Conservation (phyloP, 2,329 filamentous ascomycete genomes). For the Fusarium globosum region DNA sequence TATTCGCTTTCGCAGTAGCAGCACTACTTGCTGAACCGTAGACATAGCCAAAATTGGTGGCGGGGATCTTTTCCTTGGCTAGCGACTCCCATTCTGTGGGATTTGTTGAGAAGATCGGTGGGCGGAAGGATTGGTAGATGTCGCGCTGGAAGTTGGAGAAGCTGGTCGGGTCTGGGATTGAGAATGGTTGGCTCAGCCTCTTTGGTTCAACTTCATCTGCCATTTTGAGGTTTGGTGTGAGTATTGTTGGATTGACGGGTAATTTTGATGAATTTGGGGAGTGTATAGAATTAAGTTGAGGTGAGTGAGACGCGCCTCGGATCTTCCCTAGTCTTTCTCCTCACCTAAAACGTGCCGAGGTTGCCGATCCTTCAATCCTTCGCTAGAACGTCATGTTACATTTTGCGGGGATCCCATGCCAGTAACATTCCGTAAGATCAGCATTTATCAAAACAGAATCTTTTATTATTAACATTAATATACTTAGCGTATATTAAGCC, state of each 20-base stretch:
- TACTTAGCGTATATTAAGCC: too few species aligned
- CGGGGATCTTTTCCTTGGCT: constrained; percentile 31
- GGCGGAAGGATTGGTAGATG: constrained; percentile 40
- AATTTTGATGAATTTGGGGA: rapidly evolving
- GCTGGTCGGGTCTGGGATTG: constrained; percentile 30
- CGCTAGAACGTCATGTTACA: neutral
- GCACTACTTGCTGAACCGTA: constrained; percentile 71
- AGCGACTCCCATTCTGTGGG: constrained; percentile 37
- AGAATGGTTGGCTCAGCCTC: constrained; percentile 9
- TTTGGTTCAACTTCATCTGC: constrained; percentile 9
- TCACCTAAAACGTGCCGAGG: constrained; percentile 11
- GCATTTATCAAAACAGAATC: too few species aligned
- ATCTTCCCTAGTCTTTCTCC: neutral
- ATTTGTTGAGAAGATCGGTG: constrained; percentile 37
- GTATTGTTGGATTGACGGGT: rapidly evolving
- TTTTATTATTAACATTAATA: too few species aligned
- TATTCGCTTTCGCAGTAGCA: constrained; percentile 70
- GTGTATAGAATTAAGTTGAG: neutral
- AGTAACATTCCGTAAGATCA: neutral
- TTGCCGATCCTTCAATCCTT: constrained; percentile 1
- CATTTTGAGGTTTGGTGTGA: neutral
- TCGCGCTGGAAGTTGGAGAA: constrained; percentile 39
- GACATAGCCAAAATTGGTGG: constrained; percentile 65
- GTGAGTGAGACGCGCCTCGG: neutral
- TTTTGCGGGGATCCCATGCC: neutral